Evolutionary conservation across 2,329 filamentous ascomycete species (phyloP), one percentile per base, ranked within the genome.

Genomic region (Aureobasidium subglaciale): DNA sequence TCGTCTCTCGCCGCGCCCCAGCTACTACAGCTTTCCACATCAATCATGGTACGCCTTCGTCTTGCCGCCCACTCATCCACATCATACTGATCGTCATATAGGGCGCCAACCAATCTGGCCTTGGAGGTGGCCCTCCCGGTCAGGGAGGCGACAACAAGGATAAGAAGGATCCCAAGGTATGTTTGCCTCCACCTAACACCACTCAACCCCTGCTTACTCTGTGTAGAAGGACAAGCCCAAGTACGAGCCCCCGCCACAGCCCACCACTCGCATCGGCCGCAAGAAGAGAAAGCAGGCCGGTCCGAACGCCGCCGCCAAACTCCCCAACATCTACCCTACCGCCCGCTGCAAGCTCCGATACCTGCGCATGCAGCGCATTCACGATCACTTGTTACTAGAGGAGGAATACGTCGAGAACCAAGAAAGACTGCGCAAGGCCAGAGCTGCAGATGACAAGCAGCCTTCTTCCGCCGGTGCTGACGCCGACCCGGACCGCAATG

Each of bases 341-440:
- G 93, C 92, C 64, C 85, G 93, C 79, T 99, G 93, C 82, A 99
- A 99, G 79, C 82, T 99, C 64, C 86, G 92, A 65, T 90, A 97
- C 61, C 83, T 99, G 58, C 89, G 93, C 66, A 96, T 99, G 93
- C 93, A 99, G 77, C 86, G 93, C 68, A 90, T 97, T 65, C 95
- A 99, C 78, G 93, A 99, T 70, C 93, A 99, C 69, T 80, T 99
- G 59, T 78, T 99, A 60, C 83, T 99, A 27, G 93, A 99, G 72
- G 93, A 99, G 71, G 93, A 99, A 74, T 99, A 96, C 63, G 93
- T 99, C 60, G 92, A 97, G 78, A 99, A 99, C 72, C 93, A 99
- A 75, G 93, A 99, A 75, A 88, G 90, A 42, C 78, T 96, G 65
- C 86, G 95, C 66, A 96, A 96, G 73, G 87, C 90, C 61, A 96